Evolutionary conservation across 768 basidiomycete species (phyloP), one percentile per base, ranked within the genome.

Genomic region (Psilocybe azurescens): DNA sequence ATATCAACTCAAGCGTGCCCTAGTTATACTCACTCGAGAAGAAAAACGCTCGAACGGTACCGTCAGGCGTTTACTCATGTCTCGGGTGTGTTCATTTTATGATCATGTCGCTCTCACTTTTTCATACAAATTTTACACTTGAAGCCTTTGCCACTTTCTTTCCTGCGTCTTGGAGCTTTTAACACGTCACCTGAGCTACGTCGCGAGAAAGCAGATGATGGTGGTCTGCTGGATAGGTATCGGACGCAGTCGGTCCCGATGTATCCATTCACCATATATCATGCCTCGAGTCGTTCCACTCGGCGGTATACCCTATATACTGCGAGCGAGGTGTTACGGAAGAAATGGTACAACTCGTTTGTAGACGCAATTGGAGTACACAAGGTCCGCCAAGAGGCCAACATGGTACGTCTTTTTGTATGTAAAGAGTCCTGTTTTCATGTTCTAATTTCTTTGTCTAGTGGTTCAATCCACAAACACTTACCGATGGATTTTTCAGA

Each of bases 61-160:
- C 5, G 70, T 80, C 16, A 83, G 78, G 73, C 82, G 87, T 41
- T 71, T 80, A 46, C 80, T 94, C 16, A 79, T 87, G 47, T 89
- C 88, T 51, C 81, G 91, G 60, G 93, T 94, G 73, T 58, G 88
- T 72, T 7, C 58, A 29, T 52, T 32, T 53, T 39, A 16, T 18
- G 0, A 36, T 29, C 29, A 29, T 46, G 5, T 18, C 53, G 2
- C 32, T 18, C 16, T 56, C n/a, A 29, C 13, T 13, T 18, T 63
- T 3, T 53, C 9, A 54, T 47, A 61, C 52, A 63, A 58, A 16
- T 39, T 38, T 38, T 33, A 2, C 5, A n/a, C 28, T 48, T 53
- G 5, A 64, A 94, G 93, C 93, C 93, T 30, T 84, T 95, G 58
- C 89, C 92, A 3, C 75, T 95, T 2, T 88, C 90, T 39, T 94